A percentile compares a stretch with the other conserved stretches of the same genome.
These are phyloP conservation scores for Cyberlindnera nakhonratchasimensis DNA, from an alignment of 805 yeast species.

Conservation along the genomic window DNA sequence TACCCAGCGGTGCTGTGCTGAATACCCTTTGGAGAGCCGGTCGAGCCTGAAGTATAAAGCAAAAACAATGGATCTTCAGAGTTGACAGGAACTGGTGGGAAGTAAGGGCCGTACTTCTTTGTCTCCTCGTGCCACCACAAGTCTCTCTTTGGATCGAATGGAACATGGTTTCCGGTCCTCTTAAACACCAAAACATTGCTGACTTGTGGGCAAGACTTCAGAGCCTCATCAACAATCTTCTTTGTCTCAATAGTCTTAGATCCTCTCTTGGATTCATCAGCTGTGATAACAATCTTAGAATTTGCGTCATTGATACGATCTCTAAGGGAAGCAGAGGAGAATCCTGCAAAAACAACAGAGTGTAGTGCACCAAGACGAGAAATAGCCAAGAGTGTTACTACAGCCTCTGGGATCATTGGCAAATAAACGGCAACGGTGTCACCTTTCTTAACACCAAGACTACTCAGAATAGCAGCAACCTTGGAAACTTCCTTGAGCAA, in stretches of 20 bases:
- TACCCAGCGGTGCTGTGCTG: slow-evolving; percentile 95
- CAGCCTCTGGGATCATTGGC: slow-evolving; percentile 98
- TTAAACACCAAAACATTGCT: slow-evolving; percentile 76
- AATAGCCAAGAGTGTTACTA: slow-evolving; percentile 90
- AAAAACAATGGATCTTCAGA: slow-evolving; percentile 94
- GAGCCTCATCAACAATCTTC: slow-evolving; percentile 92
- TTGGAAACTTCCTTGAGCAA: slow-evolving; percentile 79
- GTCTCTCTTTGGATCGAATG: slow-evolving; percentile 59
- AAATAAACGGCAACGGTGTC: slow-evolving; percentile 94
- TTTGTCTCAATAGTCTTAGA: slow-evolving; percentile 91
- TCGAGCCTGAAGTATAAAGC: slow-evolving; percentile 96
- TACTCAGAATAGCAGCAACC: slow-evolving; percentile 77
- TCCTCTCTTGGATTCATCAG: slow-evolving; percentile 95
- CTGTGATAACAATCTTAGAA: slow-evolving; percentile 83
- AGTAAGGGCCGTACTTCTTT: slow-evolving; percentile 70
- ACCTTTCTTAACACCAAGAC: slow-evolving; percentile 89
- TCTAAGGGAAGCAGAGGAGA: slow-evolving; percentile 85
- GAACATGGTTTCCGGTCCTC: slow-evolving; percentile 71
- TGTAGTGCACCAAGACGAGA: slow-evolving; percentile 94
- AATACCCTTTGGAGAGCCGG: slow-evolving; percentile 98
- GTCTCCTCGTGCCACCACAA: slow-evolving; percentile 94
- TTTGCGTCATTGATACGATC: slow-evolving; percentile 90
- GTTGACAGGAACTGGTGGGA: slow-evolving; percentile 82
- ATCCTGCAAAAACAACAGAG: slow-evolving; percentile 96
- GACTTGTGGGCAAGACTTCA: slow-evolving; percentile 62